Conservation (phyloP, 495 filamentous ascomycete species). For the Saxispiralis lemnorum region DNA sequence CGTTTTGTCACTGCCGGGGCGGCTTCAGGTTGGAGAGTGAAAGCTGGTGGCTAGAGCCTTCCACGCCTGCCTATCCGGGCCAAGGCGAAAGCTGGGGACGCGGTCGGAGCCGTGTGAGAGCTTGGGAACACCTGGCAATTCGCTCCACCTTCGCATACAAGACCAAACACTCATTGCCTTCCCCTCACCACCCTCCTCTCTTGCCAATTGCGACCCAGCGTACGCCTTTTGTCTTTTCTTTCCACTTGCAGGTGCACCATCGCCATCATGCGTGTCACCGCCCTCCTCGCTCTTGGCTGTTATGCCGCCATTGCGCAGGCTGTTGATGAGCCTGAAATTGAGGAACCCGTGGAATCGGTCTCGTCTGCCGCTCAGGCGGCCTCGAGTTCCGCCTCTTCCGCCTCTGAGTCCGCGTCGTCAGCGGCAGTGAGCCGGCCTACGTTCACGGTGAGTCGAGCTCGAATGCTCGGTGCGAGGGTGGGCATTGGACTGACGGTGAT, state of each 20-base stretch:
- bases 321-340: constrained; percentile 11
- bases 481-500: background rate
- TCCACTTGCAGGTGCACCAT: constrained; percentile 2
- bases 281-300: constrained; percentile 20
- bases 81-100: too few species aligned
- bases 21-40: too few species aligned
- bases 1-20: too few species aligned
- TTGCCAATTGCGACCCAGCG: background rate
- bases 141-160: background rate
- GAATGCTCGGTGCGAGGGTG: background rate
- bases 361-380: constrained; percentile 11
- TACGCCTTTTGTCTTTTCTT: constrained; percentile 1
- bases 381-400: constrained; percentile 18
- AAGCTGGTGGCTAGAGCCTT: too few species aligned
- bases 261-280: constrained; percentile 22
- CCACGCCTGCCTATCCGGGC: too few species aligned
- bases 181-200: background rate
- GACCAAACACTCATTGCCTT: background rate
- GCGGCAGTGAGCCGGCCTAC: constrained; percentile 52
- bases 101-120: too few species aligned
- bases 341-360: constrained; percentile 8
- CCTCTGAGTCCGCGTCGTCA: constrained; percentile 34
- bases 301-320: constrained; percentile 24
- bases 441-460: constrained; percentile 57
- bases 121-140: too few species aligned